Evolutionary conservation across 1,284 basidiomycete species (phyloP), one percentile per base, ranked within the genome.

Genomic region (Mycosarcoma maydis): DNA sequence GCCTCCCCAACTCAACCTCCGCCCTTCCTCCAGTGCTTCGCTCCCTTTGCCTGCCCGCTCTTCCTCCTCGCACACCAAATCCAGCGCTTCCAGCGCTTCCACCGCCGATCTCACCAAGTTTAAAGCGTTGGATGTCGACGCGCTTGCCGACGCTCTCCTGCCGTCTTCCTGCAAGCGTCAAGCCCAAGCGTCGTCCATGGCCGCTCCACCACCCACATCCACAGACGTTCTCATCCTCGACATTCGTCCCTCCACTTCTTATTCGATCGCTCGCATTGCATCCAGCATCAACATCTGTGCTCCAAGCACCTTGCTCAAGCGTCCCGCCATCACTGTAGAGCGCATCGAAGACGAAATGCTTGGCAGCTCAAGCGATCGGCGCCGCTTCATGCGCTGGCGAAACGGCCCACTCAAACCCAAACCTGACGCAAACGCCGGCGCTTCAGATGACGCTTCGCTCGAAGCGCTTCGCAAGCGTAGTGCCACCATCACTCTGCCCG

Each of bases 201-300:
- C 19, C 26, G 23, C 43, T 3, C 38, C 33, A 8, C 29, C 61
- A 13, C 38, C 46, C 13, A 53, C 53, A 2, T 40, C 62, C 11
- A 46, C 62, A 39, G 61, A 75, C 29, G 55, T 76, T 1, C 67
- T 76, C 19, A 44, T 96, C 62, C 85, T 98, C 83, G 94, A 98
- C 83, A 90, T 97, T 53, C 88, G 94, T 0, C 89, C 93, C 1
- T 90, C 92, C 17, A 78, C 78, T 2, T 75, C 78, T 4, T 80
- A 72, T 59, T 46, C 51, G 5, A 44, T 50, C 23, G 70, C 70
- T 19, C 72, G 76, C 20, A 52, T 81, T 23, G 40, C 38, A 10
- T 66, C 84, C 37, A 90, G 94, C n/a, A 85, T 96, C 64, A 92
- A 92, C 37, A 87, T 98, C 55, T 92, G 92, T 41, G 91, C 96